phyloP scores from a whole-genome alignment of 345 rosid genomes.

The Camelina laxa region DNA sequence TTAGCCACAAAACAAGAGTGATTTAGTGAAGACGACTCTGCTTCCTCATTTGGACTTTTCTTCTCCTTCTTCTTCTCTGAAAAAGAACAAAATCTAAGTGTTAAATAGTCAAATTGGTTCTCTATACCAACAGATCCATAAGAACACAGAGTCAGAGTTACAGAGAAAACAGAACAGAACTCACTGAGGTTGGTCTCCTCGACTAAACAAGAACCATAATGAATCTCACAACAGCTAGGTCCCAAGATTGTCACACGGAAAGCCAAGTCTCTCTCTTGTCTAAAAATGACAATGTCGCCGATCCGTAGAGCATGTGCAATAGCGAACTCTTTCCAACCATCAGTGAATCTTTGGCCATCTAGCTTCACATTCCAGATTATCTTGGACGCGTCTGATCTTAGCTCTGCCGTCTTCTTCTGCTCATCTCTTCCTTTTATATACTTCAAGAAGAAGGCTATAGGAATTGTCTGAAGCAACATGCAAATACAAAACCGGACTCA shows the following conservation, averaged over 20 bases:
- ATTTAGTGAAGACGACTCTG: slow-evolving; percentile 12
- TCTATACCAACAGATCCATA: background rate
- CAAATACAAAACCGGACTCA: slow-evolving; percentile 6
- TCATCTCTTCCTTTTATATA: background rate
- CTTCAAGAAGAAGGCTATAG: slow-evolving; percentile 17
- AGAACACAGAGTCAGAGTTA: background rate
- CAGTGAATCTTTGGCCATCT: slow-evolving; percentile 32
- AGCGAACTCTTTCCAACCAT: slow-evolving; percentile 37
- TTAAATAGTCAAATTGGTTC: background rate
- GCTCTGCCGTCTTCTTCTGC: background rate
- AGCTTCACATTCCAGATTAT: slow-evolving; percentile 26
- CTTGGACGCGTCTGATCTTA: slow-evolving; percentile 12
- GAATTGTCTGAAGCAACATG: slow-evolving; percentile 29
- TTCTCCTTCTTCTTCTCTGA: slow-evolving; percentile 22
- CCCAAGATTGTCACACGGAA: slow-evolving; percentile 32
- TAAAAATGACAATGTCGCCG: slow-evolving; percentile 31
- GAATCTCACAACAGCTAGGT: slow-evolving; percentile 36
- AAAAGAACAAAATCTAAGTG: background rate
- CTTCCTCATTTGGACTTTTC: slow-evolving; percentile 10
- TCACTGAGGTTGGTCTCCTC: background rate
- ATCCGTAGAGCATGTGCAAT: slow-evolving; percentile 30
- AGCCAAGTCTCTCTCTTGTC: slow-evolving; percentile 24
- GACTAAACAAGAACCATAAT: slow-evolving; percentile 15
- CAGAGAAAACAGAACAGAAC: slow-evolving; percentile 11
- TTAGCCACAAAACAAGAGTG: slow-evolving; percentile 13